Base-by-base conservation (phyloP, 2,329 filamentous ascomycete genomes). In the Stagonosporopsis vannaccii region DNA sequence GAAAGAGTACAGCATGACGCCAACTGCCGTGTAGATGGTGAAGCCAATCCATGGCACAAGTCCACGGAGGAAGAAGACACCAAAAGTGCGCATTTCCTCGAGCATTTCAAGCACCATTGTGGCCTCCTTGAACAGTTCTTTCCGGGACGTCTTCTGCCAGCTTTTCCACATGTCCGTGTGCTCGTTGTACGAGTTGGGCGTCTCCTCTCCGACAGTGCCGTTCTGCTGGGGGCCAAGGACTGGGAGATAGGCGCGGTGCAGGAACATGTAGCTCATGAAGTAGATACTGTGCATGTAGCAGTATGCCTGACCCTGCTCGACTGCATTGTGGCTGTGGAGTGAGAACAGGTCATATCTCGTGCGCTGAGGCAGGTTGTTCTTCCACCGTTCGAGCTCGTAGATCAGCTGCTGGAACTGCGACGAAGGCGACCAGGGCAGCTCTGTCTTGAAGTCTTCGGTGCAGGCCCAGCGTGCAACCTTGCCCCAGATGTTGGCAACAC, bases 241-340 rank as follows among this genome's bases (percentile, higher is more conserved):
- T 0, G 75, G 75, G 9, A 78, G 60, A 57, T 77, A 77, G 23
- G 75, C 73, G 17, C 75, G 75, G 45, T 77, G 72, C 15, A 78
- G 68, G 54, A 78, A 78, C 75, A 78, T 77, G 59, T 71, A 69
- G 50, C 70, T 73, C 75, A 78, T 78, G 54, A 77, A 77, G 56
- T 77, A 69, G 43, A 78, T 77, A 58, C 73, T 70, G 56, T 77
- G 75, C 75, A 77, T 78, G 59, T 78, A 78, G 61, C 71, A 74
- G 59, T 73, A 78, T 4, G 75, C 75, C 48, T 78, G 75, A 13
- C 75, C 75, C 48, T 77, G 75, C 22, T 77, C 75, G n/a, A 76
- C 69, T 6, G 75, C 75, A 43, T 77, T 78, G 63, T 78, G 75
- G 20, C 72, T 74, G 59, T 77, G 75, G 5, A 78, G 65, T 0